Evolutionary conservation across 129 eudicot genomes (phyloP), one percentile per base, ranked within the genome.

Genomic region (Helichrysum umbraculigerum): DNA sequence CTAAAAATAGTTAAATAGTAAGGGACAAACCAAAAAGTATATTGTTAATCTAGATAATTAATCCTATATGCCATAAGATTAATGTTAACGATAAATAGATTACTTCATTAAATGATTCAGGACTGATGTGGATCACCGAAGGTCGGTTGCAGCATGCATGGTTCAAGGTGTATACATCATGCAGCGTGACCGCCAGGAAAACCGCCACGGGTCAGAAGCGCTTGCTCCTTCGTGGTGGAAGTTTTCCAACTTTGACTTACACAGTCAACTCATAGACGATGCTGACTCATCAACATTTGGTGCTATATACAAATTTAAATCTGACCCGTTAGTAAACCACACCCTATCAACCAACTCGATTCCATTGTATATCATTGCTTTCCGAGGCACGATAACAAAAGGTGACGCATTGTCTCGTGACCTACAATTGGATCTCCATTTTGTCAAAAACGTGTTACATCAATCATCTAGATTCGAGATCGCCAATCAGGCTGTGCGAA

Each of bases 171-270:
- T 94, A 9, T 94, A 94, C 72, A 82, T 89, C 71, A 74, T 91
- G 66, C 97, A 91, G 57, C 89, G 86, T 44, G 99, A 94, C 69
- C 96, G 89, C 54, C 96, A 91, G 39, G 96, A 87, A 73, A 86
- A 91, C 25, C 88, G 96, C 29, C 84, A 82, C n/a, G 97, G 82
- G 1, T 8, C 51, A 19, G 71, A 83, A 60, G 89, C 94, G 57
- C 92, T 94, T 51, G 96, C 97, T 71, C 89, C 96, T 78, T 86
- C 89, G 6, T 94, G 99, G 99, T 94, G 94, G 94, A 83, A 81
- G 15, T 75, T 81, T 51, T 91, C 86, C 81, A 71, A 83, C 70
- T 94, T 94, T 42, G 79, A 87, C 58, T 63, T 94, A 8, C 61
- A 84, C 51, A 35, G 71, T 58, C 86, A 22, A 22, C 97, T 94